These are phyloP conservation scores for Termitomyces sp. DNA, from an alignment of 768 basidiomycete species.

Conservation along the genomic window DNA sequence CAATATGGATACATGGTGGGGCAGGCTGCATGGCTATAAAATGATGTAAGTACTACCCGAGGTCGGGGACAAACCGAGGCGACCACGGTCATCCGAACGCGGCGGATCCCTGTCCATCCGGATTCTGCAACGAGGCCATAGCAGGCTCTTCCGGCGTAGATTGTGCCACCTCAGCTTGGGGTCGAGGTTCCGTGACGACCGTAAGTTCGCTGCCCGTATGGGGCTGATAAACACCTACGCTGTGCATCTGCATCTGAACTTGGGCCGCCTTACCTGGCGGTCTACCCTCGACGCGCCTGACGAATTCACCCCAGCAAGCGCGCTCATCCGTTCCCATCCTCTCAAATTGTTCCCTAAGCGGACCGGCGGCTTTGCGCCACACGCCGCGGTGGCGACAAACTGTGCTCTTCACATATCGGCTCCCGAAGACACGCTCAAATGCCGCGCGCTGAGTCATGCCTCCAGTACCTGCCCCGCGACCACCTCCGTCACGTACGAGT, in stretches of 20 bases:
- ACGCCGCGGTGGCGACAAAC: conserved; percentile 71
- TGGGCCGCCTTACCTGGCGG: conserved; percentile 28
- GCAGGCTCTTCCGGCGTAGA: conserved; percentile 20
- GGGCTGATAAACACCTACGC: conserved; percentile 2
- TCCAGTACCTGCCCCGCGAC: conserved; percentile 27
- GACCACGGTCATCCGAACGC: background rate
- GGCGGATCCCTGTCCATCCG: conserved; percentile 16
- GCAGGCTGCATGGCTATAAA: background rate
- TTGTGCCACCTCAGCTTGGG: conserved; percentile 1
- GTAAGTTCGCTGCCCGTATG: background rate
- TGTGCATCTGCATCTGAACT: conserved; percentile 4
- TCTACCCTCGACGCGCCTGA: conserved; percentile 57
- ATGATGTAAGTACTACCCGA: background rate
- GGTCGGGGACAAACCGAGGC: background rate
- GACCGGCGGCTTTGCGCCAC: conserved; percentile 55
- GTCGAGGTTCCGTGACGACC: conserved; percentile 17
- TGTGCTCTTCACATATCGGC: conserved; percentile 71
- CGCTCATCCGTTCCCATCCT: conserved; percentile 53
- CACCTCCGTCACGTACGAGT: conserved; percentile 35
- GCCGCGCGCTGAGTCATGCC: conserved; percentile 62
- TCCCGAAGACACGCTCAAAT: conserved; percentile 70
- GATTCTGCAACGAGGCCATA: conserved; percentile 30
- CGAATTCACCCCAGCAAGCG: conserved; percentile 70
- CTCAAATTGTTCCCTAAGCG: conserved; percentile 51
- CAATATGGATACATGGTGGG: background rate